Evolutionary conservation across 2,329 filamentous ascomycete genomes (phyloP).

Genomic region (Verticillium nonalfalfae): DNA sequence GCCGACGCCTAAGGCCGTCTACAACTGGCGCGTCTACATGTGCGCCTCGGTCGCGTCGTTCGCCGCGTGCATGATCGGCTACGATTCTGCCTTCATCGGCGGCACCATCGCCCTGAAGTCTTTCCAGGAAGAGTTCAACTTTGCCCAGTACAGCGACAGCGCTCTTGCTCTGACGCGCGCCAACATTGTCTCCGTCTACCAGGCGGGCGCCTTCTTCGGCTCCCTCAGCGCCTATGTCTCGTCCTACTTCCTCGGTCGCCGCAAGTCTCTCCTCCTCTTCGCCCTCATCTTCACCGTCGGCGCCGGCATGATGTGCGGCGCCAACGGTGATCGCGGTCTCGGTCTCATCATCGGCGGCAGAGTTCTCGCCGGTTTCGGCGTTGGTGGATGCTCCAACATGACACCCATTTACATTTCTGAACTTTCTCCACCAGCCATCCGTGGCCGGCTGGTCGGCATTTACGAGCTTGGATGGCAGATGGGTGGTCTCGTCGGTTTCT

Average conservation of each 20-base stretch:
- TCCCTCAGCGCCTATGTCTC: slow-evolving; percentile 62
- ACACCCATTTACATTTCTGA: slow-evolving; percentile 58
- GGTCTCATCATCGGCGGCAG: slow-evolving; percentile 56
- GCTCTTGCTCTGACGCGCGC: slow-evolving; percentile 56
- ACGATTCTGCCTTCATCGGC: slow-evolving; percentile 73
- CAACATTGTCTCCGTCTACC: slow-evolving; percentile 77
- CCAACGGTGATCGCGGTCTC: slow-evolving; percentile 54
- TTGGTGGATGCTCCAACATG: slow-evolving; percentile 58
- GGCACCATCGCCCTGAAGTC: slow-evolving; percentile 66
- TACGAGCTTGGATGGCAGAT: slow-evolving; percentile 62
- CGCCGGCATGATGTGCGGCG: slow-evolving; percentile 66
- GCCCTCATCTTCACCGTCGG: slow-evolving; percentile 61
- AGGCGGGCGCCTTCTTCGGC: slow-evolving; percentile 80
- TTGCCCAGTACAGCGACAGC: slow-evolving; percentile 38
- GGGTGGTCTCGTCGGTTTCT: slow-evolving; percentile 54
- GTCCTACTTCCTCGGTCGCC: slow-evolving; percentile 62
- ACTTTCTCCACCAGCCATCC: slow-evolving; percentile 53
- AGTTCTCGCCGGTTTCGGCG: slow-evolving; percentile 56
- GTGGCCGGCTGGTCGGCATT: slow-evolving; percentile 59
- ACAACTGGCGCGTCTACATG: slow-evolving; percentile 55
- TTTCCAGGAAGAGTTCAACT: slow-evolving; percentile 63
- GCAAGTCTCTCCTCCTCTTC: slow-evolving; percentile 56
- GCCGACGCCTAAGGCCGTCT: slow-evolving; percentile 50
- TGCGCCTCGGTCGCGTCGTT: slow-evolving; percentile 49
- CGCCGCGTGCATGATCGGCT: slow-evolving; percentile 50